phyloP scores from a whole-genome alignment of 176 grass and related monocot species.

The Lolium rigidum region DNA sequence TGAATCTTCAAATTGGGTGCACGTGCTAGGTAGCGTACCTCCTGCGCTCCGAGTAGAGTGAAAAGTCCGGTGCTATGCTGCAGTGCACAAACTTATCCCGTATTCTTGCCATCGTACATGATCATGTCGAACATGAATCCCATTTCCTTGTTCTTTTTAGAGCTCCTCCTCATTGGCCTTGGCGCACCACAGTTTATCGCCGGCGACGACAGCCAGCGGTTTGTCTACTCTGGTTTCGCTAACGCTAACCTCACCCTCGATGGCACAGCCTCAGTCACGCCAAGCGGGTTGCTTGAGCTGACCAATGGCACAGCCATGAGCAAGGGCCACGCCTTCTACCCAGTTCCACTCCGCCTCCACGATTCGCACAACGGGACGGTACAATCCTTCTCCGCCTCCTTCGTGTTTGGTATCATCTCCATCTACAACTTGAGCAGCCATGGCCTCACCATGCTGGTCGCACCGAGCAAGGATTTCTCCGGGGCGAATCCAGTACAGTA shows the following conservation, averaged over 20 bases:
- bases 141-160: not conserved
- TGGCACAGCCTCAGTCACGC: not conserved
- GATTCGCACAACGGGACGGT: not conserved
- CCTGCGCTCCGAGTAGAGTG: not conserved
- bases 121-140: not conserved
- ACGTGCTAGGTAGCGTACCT: not conserved
- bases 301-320: slow-evolving; percentile 18
- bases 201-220: not conserved
- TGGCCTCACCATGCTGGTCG: slow-evolving; percentile 36
- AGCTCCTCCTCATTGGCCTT: not conserved
- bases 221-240: not conserved
- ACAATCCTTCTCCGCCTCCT: slow-evolving; percentile 39
- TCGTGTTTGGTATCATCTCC: slow-evolving; percentile 27
- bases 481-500: not conserved
- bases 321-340: slow-evolving; percentile 36
- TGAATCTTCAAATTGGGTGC: not conserved
- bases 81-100: not conserved
- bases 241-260: not conserved
- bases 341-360: not conserved
- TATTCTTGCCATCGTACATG: not conserved
- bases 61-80: not conserved
- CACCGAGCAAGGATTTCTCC: slow-evolving; percentile 31
- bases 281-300: slow-evolving; percentile 2
- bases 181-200: not conserved
- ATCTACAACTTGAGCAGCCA: slow-evolving; percentile 33